These are phyloP conservation scores for Pleurozium schreberi DNA, from an alignment of 225 moss, liverwort and hornwort genomes.

Conservation along the genomic window DNA sequence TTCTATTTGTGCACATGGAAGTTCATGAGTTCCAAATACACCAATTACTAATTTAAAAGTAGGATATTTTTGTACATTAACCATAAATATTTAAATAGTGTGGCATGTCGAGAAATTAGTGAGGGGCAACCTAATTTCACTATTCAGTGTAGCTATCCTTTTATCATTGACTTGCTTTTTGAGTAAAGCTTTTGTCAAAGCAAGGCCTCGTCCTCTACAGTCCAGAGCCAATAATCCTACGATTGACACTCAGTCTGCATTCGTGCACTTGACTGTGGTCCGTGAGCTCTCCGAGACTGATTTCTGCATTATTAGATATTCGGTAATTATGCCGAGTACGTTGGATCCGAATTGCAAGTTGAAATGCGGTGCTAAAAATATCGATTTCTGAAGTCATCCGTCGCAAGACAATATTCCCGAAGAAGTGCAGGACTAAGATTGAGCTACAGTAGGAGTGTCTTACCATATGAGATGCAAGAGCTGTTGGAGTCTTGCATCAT, in stretches of 20 bases:
- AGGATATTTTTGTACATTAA: too few species aligned
- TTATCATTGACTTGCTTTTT: neutral
- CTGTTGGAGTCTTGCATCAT: neutral
- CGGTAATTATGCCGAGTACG: neutral
- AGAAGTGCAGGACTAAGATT: neutral
- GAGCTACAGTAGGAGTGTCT: too few species aligned
- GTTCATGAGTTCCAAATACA: too few species aligned
- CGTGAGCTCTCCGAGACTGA: neutral
- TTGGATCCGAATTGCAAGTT: neutral
- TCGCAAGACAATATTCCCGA: too few species aligned
- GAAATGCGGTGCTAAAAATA: too few species aligned
- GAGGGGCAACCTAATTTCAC: too few species aligned
- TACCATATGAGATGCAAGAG: neutral
- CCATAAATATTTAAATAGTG: too few species aligned
- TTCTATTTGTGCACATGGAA: too few species aligned
- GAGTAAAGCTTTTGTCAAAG: neutral
- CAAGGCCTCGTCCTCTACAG: neutral
- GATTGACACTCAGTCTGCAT: neutral
- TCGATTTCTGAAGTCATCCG: neutral
- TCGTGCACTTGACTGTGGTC: neutral
- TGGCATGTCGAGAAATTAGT: too few species aligned
- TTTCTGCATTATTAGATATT: neutral
- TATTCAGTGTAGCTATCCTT: too few species aligned
- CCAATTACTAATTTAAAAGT: too few species aligned
- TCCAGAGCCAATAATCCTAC: neutral